Base-by-base conservation (phyloP, 768 basidiomycete species). In the Amanita muscaria region DNA sequence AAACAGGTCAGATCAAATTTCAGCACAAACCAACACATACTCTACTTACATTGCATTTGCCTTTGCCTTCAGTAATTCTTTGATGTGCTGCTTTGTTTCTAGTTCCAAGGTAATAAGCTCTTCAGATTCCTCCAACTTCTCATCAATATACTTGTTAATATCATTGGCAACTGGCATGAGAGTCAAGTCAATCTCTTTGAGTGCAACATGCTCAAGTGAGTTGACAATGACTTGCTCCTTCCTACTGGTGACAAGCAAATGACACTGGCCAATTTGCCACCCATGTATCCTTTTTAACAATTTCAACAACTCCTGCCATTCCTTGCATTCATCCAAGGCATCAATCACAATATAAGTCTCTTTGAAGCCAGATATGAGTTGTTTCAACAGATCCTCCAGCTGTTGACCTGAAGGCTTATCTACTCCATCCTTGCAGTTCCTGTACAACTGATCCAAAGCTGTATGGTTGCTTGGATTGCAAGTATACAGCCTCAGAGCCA, bases 281-380 rank as follows among this genome's bases (percentile, higher is more conserved):
- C 19, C 29, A 42, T 12, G 18, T 4, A 42, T 21, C 5, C 10
- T 42, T 21, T 32, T 31, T 11, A 42, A 30, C 11, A 32, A 12
- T 21, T 42, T 21, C n/a, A 42, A 31, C 12, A 32, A 19, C 4
- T 42, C 15, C 12, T 42, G 15, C 30, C 32, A 42, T 18, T 16
- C 18, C 18, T 14, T 4, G 30, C 40, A 42, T 42, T 42, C 40
- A 42, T 42, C 40, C 27, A 42, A n/a, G 22, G 40, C 40, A 42
- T 42, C 40, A 31, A 42, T 42, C n/a, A 42, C 29, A 32, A 42
- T 31, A 32, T 42, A 42, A 6, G 19, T 18, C 22, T 30, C 15
- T 11, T 42, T 33, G 30, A 42, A 42, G 19, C 12, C 12, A 1
- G 18, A 3, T 19, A 42, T 12, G 6, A 42, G 30, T 18, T 32